Evolutionary conservation across 306 rosid genomes (phyloP).

Genomic region (Erythrophleum fordii): DNA sequence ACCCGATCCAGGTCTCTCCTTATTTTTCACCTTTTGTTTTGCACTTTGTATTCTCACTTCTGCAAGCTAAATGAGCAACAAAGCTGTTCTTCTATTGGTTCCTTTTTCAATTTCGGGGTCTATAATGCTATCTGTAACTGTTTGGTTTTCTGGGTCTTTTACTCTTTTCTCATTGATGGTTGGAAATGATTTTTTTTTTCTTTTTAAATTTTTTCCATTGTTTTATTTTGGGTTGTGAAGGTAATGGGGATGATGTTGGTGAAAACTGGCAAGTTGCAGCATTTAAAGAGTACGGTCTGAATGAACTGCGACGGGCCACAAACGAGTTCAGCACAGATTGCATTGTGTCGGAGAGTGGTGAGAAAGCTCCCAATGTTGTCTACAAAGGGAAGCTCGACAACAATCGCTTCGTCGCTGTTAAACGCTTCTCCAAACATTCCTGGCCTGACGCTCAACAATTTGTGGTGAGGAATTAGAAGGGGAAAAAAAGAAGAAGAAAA

Average conservation of each 20-base stretch:
- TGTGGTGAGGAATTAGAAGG: conserved; percentile 51
- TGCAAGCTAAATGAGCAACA: too few species aligned
- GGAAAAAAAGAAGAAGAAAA: neutral
- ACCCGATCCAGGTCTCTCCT: conserved; percentile 64
- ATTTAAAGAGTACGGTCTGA: conserved; percentile 61
- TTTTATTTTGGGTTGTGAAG: conserved; percentile 35
- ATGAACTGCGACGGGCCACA: conserved; percentile 73
- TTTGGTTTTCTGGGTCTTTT: conserved; percentile 12
- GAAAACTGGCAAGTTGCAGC: conserved; percentile 51
- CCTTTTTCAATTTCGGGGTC: neutral
- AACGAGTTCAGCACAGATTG: conserved; percentile 62
- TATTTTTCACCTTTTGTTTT: neutral
- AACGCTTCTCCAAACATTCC: conserved; percentile 74
- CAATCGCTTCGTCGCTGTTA: conserved; percentile 70
- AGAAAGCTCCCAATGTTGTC: conserved; percentile 81
- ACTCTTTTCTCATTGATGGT: neutral
- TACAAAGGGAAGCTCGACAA: conserved; percentile 66
- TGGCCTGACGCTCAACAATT: conserved; percentile 87
- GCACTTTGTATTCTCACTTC: too few species aligned
- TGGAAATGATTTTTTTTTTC: conserved; percentile 14
- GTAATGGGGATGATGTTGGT: conserved; percentile 50
- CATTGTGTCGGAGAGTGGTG: conserved; percentile 84
- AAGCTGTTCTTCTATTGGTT: neutral
- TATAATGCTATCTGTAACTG: neutral
- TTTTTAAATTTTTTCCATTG: neutral